Conservation (phyloP, 2,329 filamentous ascomycete species). For the Paraphaeosphaeria minitans region DNA sequence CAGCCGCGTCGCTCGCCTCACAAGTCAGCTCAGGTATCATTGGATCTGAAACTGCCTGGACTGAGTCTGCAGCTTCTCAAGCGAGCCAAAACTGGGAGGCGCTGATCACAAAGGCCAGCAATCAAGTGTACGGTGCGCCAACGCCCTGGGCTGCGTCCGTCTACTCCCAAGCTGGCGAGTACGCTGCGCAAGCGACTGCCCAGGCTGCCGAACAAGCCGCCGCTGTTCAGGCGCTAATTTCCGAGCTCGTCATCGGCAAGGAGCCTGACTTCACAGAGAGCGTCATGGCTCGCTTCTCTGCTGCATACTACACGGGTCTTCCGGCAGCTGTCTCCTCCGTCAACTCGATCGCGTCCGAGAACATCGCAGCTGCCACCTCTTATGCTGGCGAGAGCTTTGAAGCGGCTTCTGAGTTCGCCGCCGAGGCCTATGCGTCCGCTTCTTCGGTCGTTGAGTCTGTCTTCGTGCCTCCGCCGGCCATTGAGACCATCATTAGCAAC, state of each 20-base stretch:
- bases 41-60: conserved; percentile 56
- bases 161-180: conserved; percentile 60
- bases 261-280: conserved; percentile 83
- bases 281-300: conserved; percentile 72
- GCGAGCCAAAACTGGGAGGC: conserved; percentile 68
- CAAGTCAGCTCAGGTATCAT: conserved; percentile 53
- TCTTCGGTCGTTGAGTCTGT: conserved; percentile 54
- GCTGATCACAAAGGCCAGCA: conserved; percentile 68
- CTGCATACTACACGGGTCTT: conserved; percentile 71
- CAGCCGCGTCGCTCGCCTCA: conserved; percentile 52
- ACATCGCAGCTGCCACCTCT: conserved; percentile 52
- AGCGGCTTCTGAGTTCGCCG: conserved; percentile 58
- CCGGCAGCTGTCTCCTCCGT: conserved; percentile 61
- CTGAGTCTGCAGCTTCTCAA: conserved; percentile 60
- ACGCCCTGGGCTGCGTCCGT: conserved; percentile 55
- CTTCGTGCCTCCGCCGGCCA: conserved; percentile 62
- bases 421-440: conserved; percentile 55
- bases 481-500: conserved; percentile 63
- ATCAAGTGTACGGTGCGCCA: conserved; percentile 72
- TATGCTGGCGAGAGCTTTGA: conserved; percentile 54
- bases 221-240: conserved; percentile 72
- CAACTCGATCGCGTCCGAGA: conserved; percentile 58
- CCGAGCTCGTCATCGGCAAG: conserved; percentile 76
- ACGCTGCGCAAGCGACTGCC: conserved; percentile 66
- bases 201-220: conserved; percentile 68